phyloP scores from a whole-genome alignment of 441 rosid species.

The Erodium trifolium region DNA sequence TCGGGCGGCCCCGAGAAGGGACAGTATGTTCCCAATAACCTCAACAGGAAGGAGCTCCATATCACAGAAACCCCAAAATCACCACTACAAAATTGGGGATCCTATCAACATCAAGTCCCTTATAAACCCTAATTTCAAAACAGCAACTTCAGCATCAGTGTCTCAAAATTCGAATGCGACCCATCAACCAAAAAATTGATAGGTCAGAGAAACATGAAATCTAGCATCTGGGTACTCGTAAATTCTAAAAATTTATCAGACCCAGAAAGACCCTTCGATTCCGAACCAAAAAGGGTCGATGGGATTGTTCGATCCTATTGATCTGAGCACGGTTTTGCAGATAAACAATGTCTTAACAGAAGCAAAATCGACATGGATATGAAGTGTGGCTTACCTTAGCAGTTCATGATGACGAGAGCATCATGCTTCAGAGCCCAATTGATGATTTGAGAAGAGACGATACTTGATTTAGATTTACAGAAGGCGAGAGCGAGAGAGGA shows the following conservation, averaged over 20 bases:
- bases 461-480: background rate
- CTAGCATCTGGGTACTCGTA: background rate
- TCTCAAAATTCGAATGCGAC: background rate
- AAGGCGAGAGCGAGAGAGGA: background rate
- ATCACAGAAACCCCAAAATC: slow-evolving; percentile 6
- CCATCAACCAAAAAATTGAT: background rate
- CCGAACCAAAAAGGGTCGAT: background rate
- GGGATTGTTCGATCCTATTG: background rate
- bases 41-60: slow-evolving; percentile 51
- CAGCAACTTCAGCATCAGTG: background rate
- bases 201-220: background rate
- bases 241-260: background rate
- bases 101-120: background rate
- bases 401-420: background rate
- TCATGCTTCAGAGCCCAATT: background rate
- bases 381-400: background rate
- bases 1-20: slow-evolving; percentile 48
- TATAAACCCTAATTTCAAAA: background rate
- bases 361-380: background rate
- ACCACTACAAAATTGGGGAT: slow-evolving; percentile 4
- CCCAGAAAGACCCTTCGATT: background rate
- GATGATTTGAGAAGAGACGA: background rate
- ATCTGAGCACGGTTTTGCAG: background rate
- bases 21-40: slow-evolving; percentile 63
- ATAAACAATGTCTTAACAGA: background rate